Evolutionary conservation across 106 monocot genomes (phyloP), one percentile per base, ranked within the genome.

Genomic region (Dendrobium catenatum): DNA sequence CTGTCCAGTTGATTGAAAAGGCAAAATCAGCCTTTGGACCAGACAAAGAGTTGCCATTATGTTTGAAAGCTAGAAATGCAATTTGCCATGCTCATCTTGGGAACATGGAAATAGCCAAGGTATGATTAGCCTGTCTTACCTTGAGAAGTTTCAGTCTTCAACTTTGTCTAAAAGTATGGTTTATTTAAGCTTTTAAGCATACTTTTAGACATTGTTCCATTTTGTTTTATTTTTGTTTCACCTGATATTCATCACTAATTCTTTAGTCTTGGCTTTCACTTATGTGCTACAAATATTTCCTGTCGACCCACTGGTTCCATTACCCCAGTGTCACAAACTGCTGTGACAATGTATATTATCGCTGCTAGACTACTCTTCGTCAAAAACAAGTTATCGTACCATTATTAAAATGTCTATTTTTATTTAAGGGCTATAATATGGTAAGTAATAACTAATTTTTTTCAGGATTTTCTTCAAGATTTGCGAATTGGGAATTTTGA

Each of bases 21-120:
- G 82, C 84, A 24, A 46, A 33, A 42, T 79, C 82, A 79, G 19
- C 59, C 27, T 80, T 59, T 78, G 67, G 51, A n/a, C 79, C 76
- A 66, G 72, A 64, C 9, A 85, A 86, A 67, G 81, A 87, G 27
- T 15, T 89, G 73, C 86, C 86, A 17, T 67, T 88, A 18, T 75
- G 72, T 79, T 64, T 95, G 61, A 80, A 87, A 77, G 83, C 86
- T 48, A 95, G 94, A 78, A 82, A 72, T 43, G 92, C 82, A 80
- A 68, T 99, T 78, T 95, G 99, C 82, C 84, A 85, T 79, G 91
- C 91, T 68, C 82, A 87, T 85, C 88, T 95, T 80, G 93, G 95
- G 79, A 91, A 93, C 79, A 81, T 90, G 81, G 86, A 89, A 68
- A 78, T 90, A 81, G 83, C 93, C 29, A 83, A 95, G 99, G 95